Base-by-base conservation (phyloP, 1,284 basidiomycete genomes). In the Sutorius eximius region DNA sequence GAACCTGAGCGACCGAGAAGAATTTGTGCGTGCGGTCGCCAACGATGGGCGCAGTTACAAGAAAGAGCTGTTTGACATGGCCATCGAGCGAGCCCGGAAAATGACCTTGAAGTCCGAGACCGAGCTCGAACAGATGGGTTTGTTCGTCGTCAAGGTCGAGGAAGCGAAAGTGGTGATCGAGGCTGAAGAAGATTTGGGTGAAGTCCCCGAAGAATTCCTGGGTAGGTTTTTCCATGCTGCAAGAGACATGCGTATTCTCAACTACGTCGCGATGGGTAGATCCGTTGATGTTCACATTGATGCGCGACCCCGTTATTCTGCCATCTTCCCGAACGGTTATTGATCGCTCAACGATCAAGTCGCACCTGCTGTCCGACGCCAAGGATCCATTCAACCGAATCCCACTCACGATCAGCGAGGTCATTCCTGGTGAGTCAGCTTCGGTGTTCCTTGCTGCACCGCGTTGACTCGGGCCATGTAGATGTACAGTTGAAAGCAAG, bases 291-390 rank as follows among this genome's bases (percentile, higher is more conserved):
- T 91, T 84, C 61, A 94, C 93, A 1, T 68, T 99, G 54, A 99
- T 99, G 97, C 88, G 87, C 55, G 94, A 99, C 70, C 97, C 97
- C 1, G 96, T 99, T 56, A 84, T 86, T 41, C 73, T 99, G 46
- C 97, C 97, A 0, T 86, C 90, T 0, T 98, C 95, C 2, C 82
- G 80, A 52, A 78, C 86, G 0, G 81, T 91, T 29, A 73, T 99
- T 45, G 97, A 99, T 71, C 84, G 91, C 38, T 82, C 90, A 1
- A 99, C 96, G 1, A 99, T 99, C 77, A 97, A 98, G 68, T 91
- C 94, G 2, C 94, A 96, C 69, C 75, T 99, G 44, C 76, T 99
- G 24, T 96, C 94, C 2, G 96, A 98, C 68, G 76, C 87, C 18
- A 93, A 87, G 53, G 93, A 95, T 71, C 94, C 94, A 0, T 95